phyloP scores from a whole-genome alignment of 2,329 filamentous ascomycete species.

The Aureobasidium namibiae region DNA sequence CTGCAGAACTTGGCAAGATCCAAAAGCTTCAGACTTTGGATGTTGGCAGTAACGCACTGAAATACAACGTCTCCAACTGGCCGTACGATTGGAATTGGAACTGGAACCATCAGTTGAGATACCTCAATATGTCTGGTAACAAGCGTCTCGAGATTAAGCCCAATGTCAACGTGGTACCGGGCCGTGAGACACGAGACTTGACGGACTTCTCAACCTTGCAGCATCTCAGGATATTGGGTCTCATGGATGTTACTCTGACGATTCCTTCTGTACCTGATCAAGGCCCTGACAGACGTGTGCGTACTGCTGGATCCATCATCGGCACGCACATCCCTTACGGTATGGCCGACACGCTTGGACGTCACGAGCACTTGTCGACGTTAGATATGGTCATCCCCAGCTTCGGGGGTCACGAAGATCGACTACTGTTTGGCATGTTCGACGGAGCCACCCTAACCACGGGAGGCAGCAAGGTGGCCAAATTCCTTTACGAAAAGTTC shows the following conservation, averaged over 20 bases:
- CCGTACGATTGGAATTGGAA: constrained; percentile 99
- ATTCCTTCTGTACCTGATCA: constrained; percentile 91
- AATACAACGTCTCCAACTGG: constrained; percentile 98
- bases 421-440: constrained; percentile 89
- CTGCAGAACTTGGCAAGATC: constrained; percentile 89
- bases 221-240: constrained; percentile 77
- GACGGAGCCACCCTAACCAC: constrained; percentile 85
- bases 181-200: constrained; percentile 59
- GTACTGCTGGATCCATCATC: constrained; percentile 91
- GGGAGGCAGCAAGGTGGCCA: constrained; percentile 90
- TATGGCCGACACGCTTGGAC: constrained; percentile 92
- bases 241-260: constrained; percentile 97
- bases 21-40: constrained; percentile 87
- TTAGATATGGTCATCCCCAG: constrained; percentile 91
- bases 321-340: constrained; percentile 80
- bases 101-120: constrained; percentile 88
- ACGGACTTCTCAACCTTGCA: constrained; percentile 83
- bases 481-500: constrained; percentile 94
- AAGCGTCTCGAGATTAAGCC: constrained; percentile 86
- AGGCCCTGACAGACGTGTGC: constrained; percentile 86
- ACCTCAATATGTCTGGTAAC: constrained; percentile 93
- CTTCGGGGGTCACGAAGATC: constrained; percentile 81
- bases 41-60: constrained; percentile 87
- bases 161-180: constrained; percentile 44
- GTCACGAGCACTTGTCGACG: constrained; percentile 88